These are phyloP conservation scores for Karstenula rhodostoma DNA, from an alignment of 2,329 filamentous ascomycete species.

Conservation along the genomic window DNA sequence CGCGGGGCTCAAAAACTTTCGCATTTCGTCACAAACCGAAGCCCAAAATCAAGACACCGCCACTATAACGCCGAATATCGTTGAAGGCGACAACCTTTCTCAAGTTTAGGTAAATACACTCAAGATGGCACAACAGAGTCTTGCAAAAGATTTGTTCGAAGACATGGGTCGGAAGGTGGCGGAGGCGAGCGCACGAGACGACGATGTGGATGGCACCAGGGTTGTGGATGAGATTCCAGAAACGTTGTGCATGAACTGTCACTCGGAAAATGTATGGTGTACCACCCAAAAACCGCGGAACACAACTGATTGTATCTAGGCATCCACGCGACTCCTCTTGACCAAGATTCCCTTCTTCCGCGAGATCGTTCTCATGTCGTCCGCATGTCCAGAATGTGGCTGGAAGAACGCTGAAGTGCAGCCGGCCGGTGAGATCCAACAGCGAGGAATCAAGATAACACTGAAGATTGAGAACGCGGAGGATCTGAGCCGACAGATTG, in stretches of 20 bases:
- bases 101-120: neutral
- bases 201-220: constrained; percentile 52
- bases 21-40: constrained; percentile 32
- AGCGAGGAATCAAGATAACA: constrained; percentile 84
- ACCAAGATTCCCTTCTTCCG: constrained; percentile 96
- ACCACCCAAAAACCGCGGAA: constrained; percentile 6
- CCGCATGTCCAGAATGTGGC: constrained; percentile 87
- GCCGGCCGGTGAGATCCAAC: constrained; percentile 89
- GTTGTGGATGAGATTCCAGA: constrained; percentile 61
- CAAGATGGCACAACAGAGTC: constrained; percentile 48
- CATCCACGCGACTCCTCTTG: constrained; percentile 83
- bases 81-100: constrained; percentile 1
- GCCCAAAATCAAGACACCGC: constrained; percentile 23
- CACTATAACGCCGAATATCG: constrained; percentile 4
- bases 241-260: constrained; percentile 64
- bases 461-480: constrained; percentile 75
- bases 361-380: constrained; percentile 97
- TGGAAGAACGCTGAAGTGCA: constrained; percentile 95
- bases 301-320: constrained; percentile 65
- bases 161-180: constrained; percentile 61
- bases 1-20: constrained; percentile 47
- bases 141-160: constrained; percentile 60
- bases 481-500: constrained; percentile 85
- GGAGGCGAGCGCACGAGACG: constrained; percentile 47
- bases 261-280: constrained; percentile 52